Evolutionary conservation across 2,329 filamentous ascomycete genomes (phyloP).

Genomic region (Trichophyton schoenleinii): DNA sequence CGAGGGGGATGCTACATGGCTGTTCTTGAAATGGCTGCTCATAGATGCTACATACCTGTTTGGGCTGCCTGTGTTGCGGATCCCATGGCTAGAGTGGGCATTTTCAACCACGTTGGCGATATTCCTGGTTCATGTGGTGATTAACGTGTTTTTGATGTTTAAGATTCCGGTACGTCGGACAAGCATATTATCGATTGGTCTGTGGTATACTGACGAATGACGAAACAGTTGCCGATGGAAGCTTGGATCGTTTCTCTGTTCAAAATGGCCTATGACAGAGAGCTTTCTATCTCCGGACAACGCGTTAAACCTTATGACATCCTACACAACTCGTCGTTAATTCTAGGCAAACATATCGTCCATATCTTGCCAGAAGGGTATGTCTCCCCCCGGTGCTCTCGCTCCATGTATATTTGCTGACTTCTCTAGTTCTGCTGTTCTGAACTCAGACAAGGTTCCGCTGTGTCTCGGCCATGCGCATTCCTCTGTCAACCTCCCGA

Average conservation of each 20-base stretch:
- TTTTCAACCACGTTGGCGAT: constrained; percentile 58
- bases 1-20: constrained; percentile 73
- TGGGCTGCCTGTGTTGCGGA: constrained; percentile 70
- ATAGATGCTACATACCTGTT: constrained; percentile 82
- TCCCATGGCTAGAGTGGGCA: constrained; percentile 93
- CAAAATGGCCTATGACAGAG: constrained; percentile 80
- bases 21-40: constrained; percentile 86
- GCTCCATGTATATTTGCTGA: constrained; percentile 14
- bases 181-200: not conserved
- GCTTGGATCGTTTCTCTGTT: constrained; percentile 59
- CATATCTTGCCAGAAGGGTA: constrained; percentile 91
- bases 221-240: constrained; percentile 55
- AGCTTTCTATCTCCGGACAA: constrained; percentile 84
- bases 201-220: constrained; percentile 5
- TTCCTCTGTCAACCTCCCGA: constrained; percentile 56
- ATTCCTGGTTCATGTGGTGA: constrained; percentile 57
- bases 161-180: constrained; percentile 55
- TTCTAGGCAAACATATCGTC: constrained; percentile 92
- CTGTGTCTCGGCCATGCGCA: constrained; percentile 64
- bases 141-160: constrained; percentile 87
- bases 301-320: constrained; percentile 81
- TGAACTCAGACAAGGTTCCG: constrained; percentile 69
- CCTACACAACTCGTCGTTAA: constrained; percentile 82
- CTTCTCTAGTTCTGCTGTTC: constrained; percentile 54
- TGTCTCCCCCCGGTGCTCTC: constrained; percentile 16